A percentile compares a stretch with the other conserved stretches of the same genome.
Evolutionary conservation across 257 asterid genomes (phyloP).

Genomic region (Pogostemon cablin): DNA sequence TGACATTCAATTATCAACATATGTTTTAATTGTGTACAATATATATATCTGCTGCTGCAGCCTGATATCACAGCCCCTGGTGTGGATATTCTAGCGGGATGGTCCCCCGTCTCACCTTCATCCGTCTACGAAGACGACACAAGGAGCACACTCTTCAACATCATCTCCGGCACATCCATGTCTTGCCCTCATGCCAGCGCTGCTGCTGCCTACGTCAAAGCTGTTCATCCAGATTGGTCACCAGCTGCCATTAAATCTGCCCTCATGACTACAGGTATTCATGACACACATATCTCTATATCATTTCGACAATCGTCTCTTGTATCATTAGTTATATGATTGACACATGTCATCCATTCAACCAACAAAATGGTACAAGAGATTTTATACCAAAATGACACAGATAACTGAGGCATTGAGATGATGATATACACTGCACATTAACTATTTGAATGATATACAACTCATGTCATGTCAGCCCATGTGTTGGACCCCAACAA

Average conservation of each 20-base stretch:
- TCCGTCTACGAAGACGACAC: slow-evolving; percentile 34
- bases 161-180: slow-evolving; percentile 59
- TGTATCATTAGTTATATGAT: no score
- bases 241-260: slow-evolving; percentile 56
- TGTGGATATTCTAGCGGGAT: slow-evolving; percentile 60
- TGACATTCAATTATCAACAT: not conserved
- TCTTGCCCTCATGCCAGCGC: slow-evolving; percentile 58
- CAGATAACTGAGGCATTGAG: no score
- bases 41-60: slow-evolving; percentile 20
- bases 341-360: no score
- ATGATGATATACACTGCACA: no score
- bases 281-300: no score
- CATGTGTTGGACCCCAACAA: slow-evolving; percentile 38
- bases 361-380: no score
- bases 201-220: slow-evolving; percentile 48
- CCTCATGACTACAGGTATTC: slow-evolving; percentile 53
- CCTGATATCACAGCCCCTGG: slow-evolving; percentile 63
- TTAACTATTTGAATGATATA: no score
- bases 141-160: slow-evolving; percentile 40
- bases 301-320: no score
- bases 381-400: no score
- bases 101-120: slow-evolving; percentile 50
- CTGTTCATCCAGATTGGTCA: slow-evolving; percentile 46
- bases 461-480: slow-evolving; percentile 32
- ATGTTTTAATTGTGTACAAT: no score